phyloP scores from a whole-genome alignment of 768 basidiomycete species.

The Fistulinella prunicolor region DNA sequence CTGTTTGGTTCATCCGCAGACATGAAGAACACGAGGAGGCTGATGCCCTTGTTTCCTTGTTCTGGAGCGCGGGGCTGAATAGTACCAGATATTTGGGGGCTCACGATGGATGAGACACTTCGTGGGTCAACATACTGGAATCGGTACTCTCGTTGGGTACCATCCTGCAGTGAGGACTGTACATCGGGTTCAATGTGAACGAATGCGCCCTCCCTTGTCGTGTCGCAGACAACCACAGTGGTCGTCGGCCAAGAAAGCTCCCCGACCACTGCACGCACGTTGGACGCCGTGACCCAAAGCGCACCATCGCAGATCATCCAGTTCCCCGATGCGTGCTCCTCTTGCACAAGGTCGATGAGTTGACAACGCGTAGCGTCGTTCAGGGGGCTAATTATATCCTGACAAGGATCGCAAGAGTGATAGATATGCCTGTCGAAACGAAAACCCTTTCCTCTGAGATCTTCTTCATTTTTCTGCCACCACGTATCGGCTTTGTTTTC shows the following conservation, averaged over 20 bases:
- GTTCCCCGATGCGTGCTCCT: slow-evolving; percentile 5
- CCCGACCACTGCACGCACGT: slow-evolving; percentile 18
- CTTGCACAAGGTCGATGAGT: slow-evolving; percentile 11
- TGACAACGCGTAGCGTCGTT: background rate
- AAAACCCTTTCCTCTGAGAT: slow-evolving; percentile 17
- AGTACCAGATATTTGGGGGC: background rate
- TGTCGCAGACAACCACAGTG: slow-evolving; percentile 19
- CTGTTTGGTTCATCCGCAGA: background rate
- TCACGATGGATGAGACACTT: background rate
- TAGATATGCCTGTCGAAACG: slow-evolving; percentile 29
- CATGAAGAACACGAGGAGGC: slow-evolving; percentile 19
- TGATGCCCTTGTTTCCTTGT: slow-evolving; percentile 1
- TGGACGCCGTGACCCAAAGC: slow-evolving; percentile 11
- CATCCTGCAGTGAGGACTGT: slow-evolving; percentile 6
- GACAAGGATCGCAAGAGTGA: slow-evolving; percentile 7
- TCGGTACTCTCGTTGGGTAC: slow-evolving; percentile 3
- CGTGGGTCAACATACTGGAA: slow-evolving; percentile 17
- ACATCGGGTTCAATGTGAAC: slow-evolving; percentile 4
- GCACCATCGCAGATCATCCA: slow-evolving; percentile 12
- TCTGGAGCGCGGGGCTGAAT: background rate
- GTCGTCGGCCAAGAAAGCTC: slow-evolving; percentile 20
- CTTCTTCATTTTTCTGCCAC: slow-evolving; percentile 31
- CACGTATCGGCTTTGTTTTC: slow-evolving; percentile 19
- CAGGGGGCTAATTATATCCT: background rate
- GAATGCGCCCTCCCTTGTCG: slow-evolving; percentile 8